A percentile compares a stretch with the other conserved stretches of the same genome.
phyloP scores from a whole-genome alignment of 495 filamentous ascomycete genomes.

The Daldinia bambusicola region DNA sequence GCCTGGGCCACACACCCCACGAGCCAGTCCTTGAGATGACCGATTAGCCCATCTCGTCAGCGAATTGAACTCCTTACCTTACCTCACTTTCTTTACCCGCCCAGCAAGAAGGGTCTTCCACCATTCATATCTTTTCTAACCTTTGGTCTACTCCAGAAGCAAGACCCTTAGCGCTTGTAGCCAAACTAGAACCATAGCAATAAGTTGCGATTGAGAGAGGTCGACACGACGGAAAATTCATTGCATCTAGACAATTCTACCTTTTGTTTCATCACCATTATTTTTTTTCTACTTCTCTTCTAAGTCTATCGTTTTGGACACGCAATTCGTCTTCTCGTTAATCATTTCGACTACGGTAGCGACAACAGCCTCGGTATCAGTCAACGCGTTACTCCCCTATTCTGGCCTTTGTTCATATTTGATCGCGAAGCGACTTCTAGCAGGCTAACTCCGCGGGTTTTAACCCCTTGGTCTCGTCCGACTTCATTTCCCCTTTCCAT shows the following conservation, averaged over 20 bases:
- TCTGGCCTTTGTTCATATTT: constrained; percentile 13
- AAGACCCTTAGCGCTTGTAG: constrained; percentile 35
- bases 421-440: constrained; percentile 23
- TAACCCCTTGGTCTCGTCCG: constrained; percentile 28
- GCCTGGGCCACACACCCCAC: constrained; percentile 15
- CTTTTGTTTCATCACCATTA: constrained; percentile 19
- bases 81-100: constrained; percentile 43
- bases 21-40: constrained; percentile 18
- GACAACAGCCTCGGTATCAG: constrained; percentile 27
- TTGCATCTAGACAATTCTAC: constrained; percentile 24
- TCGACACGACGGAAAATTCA: constrained; percentile 6
- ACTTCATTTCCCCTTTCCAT: constrained; percentile 25
- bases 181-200: constrained; percentile 25
- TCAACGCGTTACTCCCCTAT: constrained; percentile 17
- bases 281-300: constrained; percentile 25
- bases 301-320: constrained; percentile 17
- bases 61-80: constrained; percentile 46
- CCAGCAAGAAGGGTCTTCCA: constrained; percentile 31
- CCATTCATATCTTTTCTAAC: constrained; percentile 42
- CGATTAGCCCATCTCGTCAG: constrained; percentile 43
- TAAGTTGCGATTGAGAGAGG: constrained; percentile 20
- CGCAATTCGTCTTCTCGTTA: constrained; percentile 22
- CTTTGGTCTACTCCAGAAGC: constrained; percentile 27
- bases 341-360: constrained; percentile 35
- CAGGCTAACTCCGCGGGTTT: constrained; percentile 21